phyloP scores from a whole-genome alignment of 1,284 basidiomycete species.

The Bjerkandera adusta region DNA sequence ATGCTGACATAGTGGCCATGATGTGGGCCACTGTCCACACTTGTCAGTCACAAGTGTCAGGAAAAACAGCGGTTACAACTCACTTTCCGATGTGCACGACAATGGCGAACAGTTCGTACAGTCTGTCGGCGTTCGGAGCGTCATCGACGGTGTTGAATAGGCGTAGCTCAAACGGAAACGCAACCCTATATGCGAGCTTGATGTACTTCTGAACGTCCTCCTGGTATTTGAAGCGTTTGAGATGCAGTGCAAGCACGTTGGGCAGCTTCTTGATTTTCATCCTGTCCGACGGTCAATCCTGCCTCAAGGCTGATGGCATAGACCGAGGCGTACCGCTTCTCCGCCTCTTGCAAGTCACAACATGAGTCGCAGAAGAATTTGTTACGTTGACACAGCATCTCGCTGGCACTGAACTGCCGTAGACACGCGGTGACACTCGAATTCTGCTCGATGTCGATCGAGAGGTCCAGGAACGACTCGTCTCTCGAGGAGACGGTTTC shows the following conservation, averaged over 20 bases:
- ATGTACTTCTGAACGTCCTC: constrained; percentile 87
- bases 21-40: constrained; percentile 75
- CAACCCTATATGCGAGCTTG: constrained; percentile 95
- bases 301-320: constrained; percentile 7
- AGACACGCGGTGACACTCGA: constrained; percentile 94
- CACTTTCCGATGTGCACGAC: constrained; percentile 97
- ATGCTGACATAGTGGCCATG: constrained; percentile 98
- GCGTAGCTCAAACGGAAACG: constrained; percentile 91
- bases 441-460: constrained; percentile 98
- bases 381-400: constrained; percentile 97
- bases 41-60: background rate
- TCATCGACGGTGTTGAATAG: constrained; percentile 98
- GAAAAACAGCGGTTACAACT: constrained; percentile 32
- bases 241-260: constrained; percentile 90
- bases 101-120: constrained; percentile 94
- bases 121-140: constrained; percentile 80
- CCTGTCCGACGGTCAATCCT: constrained; percentile 38
- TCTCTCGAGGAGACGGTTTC: constrained; percentile 97
- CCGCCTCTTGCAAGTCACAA: constrained; percentile 95
- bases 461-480: constrained; percentile 94
- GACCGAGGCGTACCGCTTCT: constrained; percentile 74
- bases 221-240: constrained; percentile 98
- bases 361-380: constrained; percentile 99
- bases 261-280: constrained; percentile 98
- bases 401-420: constrained; percentile 93